Conservation (phyloP, 257 asterid genomes). For the Lantana camara region DNA sequence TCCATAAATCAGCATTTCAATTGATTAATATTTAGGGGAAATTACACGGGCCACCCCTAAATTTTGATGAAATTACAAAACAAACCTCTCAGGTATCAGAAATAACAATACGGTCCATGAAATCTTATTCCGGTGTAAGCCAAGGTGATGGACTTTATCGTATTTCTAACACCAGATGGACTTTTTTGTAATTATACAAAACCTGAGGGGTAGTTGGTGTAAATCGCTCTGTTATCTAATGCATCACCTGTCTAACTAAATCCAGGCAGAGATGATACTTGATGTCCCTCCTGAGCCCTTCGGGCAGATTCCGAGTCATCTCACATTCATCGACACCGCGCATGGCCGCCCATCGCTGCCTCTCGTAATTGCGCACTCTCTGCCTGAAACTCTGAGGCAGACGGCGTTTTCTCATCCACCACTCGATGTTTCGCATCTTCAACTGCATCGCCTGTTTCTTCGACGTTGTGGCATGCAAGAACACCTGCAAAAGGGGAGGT, state of each 20-base stretch:
- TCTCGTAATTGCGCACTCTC: slow-evolving; percentile 81
- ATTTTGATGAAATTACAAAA: no score
- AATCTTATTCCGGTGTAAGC: no score
- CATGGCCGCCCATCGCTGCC: slow-evolving; percentile 97
- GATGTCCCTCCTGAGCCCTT: slow-evolving; percentile 89
- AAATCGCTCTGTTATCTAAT: no score
- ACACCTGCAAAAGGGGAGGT: no score
- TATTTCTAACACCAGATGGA: no score
- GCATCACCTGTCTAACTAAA: slow-evolving; percentile 87
- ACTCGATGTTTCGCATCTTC: slow-evolving; percentile 92
- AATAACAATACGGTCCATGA: no score
- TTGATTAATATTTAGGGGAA: no score
- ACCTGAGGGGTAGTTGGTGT: no score
- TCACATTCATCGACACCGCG: slow-evolving; percentile 94
- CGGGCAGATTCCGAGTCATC: slow-evolving; percentile 88
- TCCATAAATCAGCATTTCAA: neutral
- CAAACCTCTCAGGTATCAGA: no score
- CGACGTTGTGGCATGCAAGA: slow-evolving; percentile 93
- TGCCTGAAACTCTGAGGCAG: slow-evolving; percentile 67
- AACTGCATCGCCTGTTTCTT: slow-evolving; percentile 97
- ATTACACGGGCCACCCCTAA: no score
- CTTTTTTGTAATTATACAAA: no score
- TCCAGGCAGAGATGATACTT: slow-evolving; percentile 93
- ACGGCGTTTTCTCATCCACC: slow-evolving; percentile 96
- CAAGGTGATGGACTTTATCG: no score